Evolutionary conservation across 2,329 filamentous ascomycete species (phyloP).

Genomic region (Beauveria scarabaeidicola): DNA sequence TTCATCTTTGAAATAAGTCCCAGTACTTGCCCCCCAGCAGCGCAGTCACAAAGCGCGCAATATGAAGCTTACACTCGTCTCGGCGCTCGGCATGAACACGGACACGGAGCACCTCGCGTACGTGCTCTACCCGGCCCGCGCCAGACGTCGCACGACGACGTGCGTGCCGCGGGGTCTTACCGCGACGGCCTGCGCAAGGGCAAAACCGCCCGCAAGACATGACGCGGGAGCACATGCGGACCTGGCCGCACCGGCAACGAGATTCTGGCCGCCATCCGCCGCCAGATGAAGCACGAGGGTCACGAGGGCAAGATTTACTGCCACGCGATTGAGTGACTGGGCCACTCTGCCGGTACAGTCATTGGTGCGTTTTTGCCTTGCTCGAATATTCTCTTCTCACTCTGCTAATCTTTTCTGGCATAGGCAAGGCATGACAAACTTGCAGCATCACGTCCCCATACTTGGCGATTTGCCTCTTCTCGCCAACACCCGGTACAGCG

Average conservation of each 20-base stretch:
- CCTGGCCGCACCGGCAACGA: conserved; percentile 36
- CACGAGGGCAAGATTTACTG: conserved; percentile 40
- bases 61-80: no score
- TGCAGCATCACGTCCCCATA: conserved; percentile 38
- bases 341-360: conserved; percentile 38
- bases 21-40: no score
- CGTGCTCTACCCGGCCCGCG: conserved; percentile 35
- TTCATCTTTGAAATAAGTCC: no score
- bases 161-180: conserved; percentile 34
- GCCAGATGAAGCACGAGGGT: conserved; percentile 33
- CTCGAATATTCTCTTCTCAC: no score
- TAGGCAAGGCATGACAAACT: conserved; percentile 37
- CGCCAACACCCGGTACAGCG: conserved; percentile 39
- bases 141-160: conserved; percentile 28
- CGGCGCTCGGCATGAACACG: conserved; percentile 38
- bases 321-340: conserved; percentile 43
- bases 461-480: conserved; percentile 38
- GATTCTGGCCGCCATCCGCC: conserved; percentile 30
- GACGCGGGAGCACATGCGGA: conserved; percentile 33
- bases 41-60: no score
- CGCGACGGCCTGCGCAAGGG: conserved; percentile 35
- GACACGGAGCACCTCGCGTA: conserved; percentile 44
- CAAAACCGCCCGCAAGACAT: conserved; percentile 44
- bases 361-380: conserved; percentile 30
- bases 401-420: no score